Base-by-base conservation (phyloP, 257 asterid genomes). In the Echium plantagineum region DNA sequence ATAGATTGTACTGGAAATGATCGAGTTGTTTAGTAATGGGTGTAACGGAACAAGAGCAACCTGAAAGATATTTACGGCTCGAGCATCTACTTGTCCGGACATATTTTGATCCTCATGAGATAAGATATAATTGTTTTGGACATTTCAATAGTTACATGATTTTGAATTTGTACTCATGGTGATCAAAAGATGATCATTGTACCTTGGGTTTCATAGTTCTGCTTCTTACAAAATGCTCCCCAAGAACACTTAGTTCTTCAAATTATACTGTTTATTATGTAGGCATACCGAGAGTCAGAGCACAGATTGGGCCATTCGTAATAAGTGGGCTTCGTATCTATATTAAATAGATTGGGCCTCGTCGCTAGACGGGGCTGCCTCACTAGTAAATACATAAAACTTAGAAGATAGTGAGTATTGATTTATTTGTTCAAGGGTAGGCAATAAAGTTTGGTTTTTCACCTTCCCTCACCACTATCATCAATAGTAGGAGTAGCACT, bases 21-120 rank as follows among this genome's bases (percentile, higher is more conserved):
- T 91, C 78, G 98, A 91, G 80, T 94, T 91, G 65, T n/a, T n/a
- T n/a, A n/a, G 98, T 83, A 63, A 91, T 91, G 96, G 98, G 98
- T 63, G 94, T 87, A 76, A 83, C 87, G 96, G 87, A 91, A 72
- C 96, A 91, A 71, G 96, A 91, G 80, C 84, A 91, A 68, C 98
- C 96, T 13, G 98, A 91, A 71, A 81, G 98, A 72, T 88, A 91
- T 71, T 67, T 88, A 42, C 83, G 98, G 60, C 97, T 91, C 56
- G 98, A 91, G 72, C 98, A 91, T 81, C 82, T 91, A 59, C 73
- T 88, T 26, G 94, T 91, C 56, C 93, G 98, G 69, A 91, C 98
- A 21, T 91, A 88, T 78, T 91, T 91, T 73, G 98, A 91, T 69
- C 90, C 96, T 16, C 78, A 74, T 78, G 98, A 91, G 97, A 97